Percentiles rank a stretch among this genome's conserved stretches.
These are phyloP conservation scores for Kodamaea plutei DNA, from an alignment of 1,139 yeast genomes.

Conservation along the genomic window DNA sequence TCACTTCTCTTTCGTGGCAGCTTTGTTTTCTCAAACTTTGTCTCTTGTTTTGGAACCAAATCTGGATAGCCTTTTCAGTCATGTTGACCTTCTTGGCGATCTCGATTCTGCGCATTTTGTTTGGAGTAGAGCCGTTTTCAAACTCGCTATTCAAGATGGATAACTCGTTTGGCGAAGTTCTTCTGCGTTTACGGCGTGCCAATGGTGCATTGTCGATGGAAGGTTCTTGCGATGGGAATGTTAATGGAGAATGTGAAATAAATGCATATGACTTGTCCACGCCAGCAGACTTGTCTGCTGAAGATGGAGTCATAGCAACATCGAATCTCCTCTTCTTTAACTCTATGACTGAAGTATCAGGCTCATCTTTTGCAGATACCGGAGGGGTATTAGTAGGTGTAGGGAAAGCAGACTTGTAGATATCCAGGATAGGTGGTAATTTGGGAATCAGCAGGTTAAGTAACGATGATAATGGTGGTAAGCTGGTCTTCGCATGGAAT, in stretches of 20 bases:
- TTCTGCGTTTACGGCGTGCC: slow-evolving; percentile 90
- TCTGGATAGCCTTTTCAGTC: slow-evolving; percentile 97
- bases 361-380: slow-evolving; percentile 1
- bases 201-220: slow-evolving; percentile 82
- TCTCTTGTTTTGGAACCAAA: slow-evolving; percentile 96
- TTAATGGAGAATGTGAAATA: slow-evolving; percentile 85
- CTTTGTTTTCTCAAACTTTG: slow-evolving; percentile 67
- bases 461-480: slow-evolving; percentile 42
- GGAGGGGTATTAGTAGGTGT: slow-evolving; percentile 8
- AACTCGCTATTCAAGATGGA: slow-evolving; percentile 78
- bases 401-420: slow-evolving; percentile 6
- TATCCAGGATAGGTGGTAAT: slow-evolving; percentile 11
- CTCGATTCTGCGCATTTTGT: slow-evolving; percentile 65
- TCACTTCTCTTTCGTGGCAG: slow-evolving; percentile 38
- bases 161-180: slow-evolving; percentile 87
- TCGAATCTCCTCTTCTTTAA: slow-evolving; percentile 9
- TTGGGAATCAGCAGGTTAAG: slow-evolving; percentile 14
- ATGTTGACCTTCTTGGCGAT: slow-evolving; percentile 78
- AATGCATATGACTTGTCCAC: slow-evolving; percentile 65
- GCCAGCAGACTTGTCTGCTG: not conserved
- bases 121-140: slow-evolving; percentile 73
- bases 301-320: too few relatives aligned
- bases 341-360: slow-evolving; percentile 1
- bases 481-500: slow-evolving; percentile 21
- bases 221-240: slow-evolving; percentile 82